Base-by-base conservation (phyloP, 2,329 filamentous ascomycete genomes). In the Monosporascus sp. region DNA sequence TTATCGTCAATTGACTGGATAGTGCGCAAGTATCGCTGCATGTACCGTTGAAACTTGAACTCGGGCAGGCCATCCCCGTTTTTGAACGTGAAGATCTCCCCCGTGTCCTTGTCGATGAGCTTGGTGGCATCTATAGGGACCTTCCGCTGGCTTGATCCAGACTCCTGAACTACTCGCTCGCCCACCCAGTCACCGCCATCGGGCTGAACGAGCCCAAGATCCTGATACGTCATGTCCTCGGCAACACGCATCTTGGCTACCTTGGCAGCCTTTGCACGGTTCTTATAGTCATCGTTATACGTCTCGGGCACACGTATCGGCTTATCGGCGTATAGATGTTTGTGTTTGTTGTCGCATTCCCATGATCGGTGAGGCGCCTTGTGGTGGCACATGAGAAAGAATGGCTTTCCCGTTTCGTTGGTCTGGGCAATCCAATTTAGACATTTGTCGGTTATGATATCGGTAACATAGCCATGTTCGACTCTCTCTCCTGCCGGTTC, bases 11-110 rank as follows among this genome's bases (percentile, higher is more conserved):
- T 71, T 22, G 67, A 69, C 56, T 79, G 76, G 36, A 81, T 78
- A 0, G 73, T 76, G 1, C 78, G 75, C 1, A 81, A 68, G 47
- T 82, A 81, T 1, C 77, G 70, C 65, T 80, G 74, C 76, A 81
- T 79, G 57, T 81, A 82, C 2, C 79, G 70, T 63, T 81, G 78
- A 56, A 75, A 82, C 61, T 81, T 82, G 69, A 79, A 82, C 50
- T 78, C 70, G 9, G 73, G 69, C 1, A 81, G 69, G 52, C 79
- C 74, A 1, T 63, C 58, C 6, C 58, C 44, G 0, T 62, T 70
- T 15, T 65, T 57, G 60, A 80, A 81, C 0, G 68, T 74, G 58
- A 78, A 81, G 1, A 72, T 67, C 1, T 65, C 68, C 1, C 74
- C 77, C 5, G 70, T 69, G 17, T 78, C 72, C 50, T 75, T 74